These are phyloP conservation scores for Hypoxylon sp. DNA, from an alignment of 2,329 filamentous ascomycete genomes.

Conservation along the genomic window DNA sequence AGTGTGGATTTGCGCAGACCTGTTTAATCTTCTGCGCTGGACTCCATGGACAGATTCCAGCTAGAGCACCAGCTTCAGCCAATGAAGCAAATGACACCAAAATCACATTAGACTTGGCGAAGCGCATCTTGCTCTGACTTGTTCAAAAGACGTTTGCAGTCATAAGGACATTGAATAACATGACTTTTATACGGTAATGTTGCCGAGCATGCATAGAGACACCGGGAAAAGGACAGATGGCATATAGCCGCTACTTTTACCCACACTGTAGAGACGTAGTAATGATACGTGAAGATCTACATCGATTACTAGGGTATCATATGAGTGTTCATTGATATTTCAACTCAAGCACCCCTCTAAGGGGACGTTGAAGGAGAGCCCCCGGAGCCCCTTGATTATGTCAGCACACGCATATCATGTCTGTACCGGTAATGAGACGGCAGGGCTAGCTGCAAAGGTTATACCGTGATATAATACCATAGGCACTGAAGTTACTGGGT, in stretches of 20 bases:
- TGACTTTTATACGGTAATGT: neutral
- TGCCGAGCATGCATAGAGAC: neutral
- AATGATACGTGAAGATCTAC: too few relatives aligned
- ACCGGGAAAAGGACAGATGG: neutral
- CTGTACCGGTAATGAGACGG: too few relatives aligned
- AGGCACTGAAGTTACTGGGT: too few relatives aligned
- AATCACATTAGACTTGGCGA: neutral
- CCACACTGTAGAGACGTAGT: too few relatives aligned
- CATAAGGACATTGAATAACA: neutral
- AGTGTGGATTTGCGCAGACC: conserved; percentile 26
- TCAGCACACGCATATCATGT: neutral
- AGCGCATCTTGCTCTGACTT: conserved; percentile 13
- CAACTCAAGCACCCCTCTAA: neutral
- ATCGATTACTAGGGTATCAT: too few relatives aligned
- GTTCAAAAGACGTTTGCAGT: neutral
- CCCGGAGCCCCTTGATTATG: neutral
- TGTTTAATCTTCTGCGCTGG: conserved; percentile 19
- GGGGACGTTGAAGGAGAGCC: neutral
- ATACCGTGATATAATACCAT: too few relatives aligned
- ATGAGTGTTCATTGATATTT: too few relatives aligned
- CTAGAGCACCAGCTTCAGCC: neutral
- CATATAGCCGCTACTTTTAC: too few relatives aligned
- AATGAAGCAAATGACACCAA: neutral
- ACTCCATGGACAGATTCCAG: conserved; percentile 32
- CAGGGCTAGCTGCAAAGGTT: too few relatives aligned